Evolutionary conservation across 768 basidiomycete species (phyloP), one percentile per base, ranked within the genome.

Genomic region (Suillus ampliporus): DNA sequence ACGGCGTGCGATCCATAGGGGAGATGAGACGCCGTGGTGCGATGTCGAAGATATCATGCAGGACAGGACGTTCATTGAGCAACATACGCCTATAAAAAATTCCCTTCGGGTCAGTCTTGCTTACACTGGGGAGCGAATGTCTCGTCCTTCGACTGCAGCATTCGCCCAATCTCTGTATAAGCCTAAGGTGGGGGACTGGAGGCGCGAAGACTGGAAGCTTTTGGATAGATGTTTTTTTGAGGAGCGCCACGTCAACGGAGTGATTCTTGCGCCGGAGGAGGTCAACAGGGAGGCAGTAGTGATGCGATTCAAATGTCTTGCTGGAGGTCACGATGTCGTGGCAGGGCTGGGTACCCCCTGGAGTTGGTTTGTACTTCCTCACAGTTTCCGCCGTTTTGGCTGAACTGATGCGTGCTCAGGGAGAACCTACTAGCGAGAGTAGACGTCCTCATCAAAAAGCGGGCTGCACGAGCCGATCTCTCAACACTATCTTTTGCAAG

Each of bases 141-240:
- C 58, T 34, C 43, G 11, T 17, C 5, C 28, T 59, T 59, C 23
- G 15, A 34, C 9, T 17, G 46, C n/a, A 10, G 21, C 58, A 57
- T 59, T 23, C 23, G 2, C 35, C 23, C 37, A 40, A 60, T 17
- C 35, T 34, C 10, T 9, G 17, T 34, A 57, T 28, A 37, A 13
- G 9, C 65, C 68, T 43, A 31, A 15, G 1, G 48, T 57, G 14
- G 65, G 76, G 15, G 77, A 74, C 44, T 95, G 93, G 93, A 80
- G 82, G 4, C 89, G 89, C 69, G 84, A 84, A 23, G 90, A 94
- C 57, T 95, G 93, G 93, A 93, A 90, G 72, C 70, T 80, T 53
- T 79, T 95, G 54, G 93, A 95, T 73, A 84, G 84, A 26, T 92
- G 90, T 68, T 89, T 94, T 65, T 89, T 89, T 13, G 89, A 91